A percentile compares a stretch with the other conserved stretches of the same genome.
These are phyloP conservation scores for Pycnococcus provasolii DNA, from an alignment of 139 green algal species.

Conservation along the genomic window DNA sequence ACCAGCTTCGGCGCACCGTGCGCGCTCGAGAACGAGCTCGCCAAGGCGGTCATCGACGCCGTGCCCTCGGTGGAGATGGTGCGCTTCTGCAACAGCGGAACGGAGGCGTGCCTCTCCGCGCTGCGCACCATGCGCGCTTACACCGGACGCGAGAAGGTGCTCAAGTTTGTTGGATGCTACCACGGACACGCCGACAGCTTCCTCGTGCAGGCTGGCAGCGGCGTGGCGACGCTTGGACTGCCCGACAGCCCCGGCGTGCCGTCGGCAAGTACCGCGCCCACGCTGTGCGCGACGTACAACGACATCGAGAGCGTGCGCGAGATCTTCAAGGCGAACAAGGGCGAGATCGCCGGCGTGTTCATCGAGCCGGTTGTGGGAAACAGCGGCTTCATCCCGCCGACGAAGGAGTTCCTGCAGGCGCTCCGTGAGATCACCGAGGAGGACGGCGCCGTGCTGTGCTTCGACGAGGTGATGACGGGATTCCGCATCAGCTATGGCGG, in stretches of 20 bases:
- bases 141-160: slow-evolving; percentile 90
- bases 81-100: slow-evolving; percentile 91
- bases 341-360: slow-evolving; percentile 91
- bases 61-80: slow-evolving; percentile 98
- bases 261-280: slow-evolving; percentile 44
- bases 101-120: slow-evolving; percentile 95
- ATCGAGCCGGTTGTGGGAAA: slow-evolving; percentile 92
- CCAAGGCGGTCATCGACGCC: slow-evolving; percentile 90
- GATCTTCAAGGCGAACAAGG: slow-evolving; percentile 88
- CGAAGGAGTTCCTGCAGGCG: slow-evolving; percentile 81
- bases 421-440: slow-evolving; percentile 69
- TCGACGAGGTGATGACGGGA: slow-evolving; percentile 81
- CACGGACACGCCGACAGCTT: slow-evolving; percentile 94
- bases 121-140: slow-evolving; percentile 95
- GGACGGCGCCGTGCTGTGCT: slow-evolving; percentile 88
- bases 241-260: slow-evolving; percentile 86
- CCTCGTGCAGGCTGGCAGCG: slow-evolving; percentile 85
- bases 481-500: slow-evolving; percentile 44
- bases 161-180: slow-evolving; percentile 99
- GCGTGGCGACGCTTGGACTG: slow-evolving; percentile 92
- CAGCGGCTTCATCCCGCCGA: slow-evolving; percentile 93
- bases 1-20: slow-evolving; percentile 95
- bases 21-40: slow-evolving; percentile 91
- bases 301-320: slow-evolving; percentile 53
- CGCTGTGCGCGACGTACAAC: slow-evolving; percentile 68